Percentiles rank a stretch among this genome's conserved stretches.
phyloP scores from a whole-genome alignment of 441 rosid species.

The Jatropha podagrica region DNA sequence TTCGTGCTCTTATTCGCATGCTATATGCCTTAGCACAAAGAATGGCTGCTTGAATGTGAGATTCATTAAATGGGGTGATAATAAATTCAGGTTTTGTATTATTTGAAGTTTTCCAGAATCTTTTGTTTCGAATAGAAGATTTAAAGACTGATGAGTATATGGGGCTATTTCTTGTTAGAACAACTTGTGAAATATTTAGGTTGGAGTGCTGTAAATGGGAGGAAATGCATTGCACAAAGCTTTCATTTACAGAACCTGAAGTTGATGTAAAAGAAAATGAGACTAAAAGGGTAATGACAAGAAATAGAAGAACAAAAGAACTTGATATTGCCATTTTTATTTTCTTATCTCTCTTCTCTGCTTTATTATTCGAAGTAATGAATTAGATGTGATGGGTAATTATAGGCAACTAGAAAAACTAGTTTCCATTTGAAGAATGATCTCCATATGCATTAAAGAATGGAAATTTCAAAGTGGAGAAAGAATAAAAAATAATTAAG shows the following conservation, averaged over 20 bases:
- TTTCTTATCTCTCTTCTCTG: background rate
- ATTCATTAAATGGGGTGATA: conserved; percentile 44
- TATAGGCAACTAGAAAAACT: background rate
- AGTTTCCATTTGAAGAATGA: background rate
- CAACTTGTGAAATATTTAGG: background rate
- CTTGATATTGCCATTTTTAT: background rate
- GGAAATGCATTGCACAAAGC: conserved; percentile 27
- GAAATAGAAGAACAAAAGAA: background rate
- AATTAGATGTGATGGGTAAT: background rate
- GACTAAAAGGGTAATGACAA: background rate
- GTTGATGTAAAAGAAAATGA: background rate
- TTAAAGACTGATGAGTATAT: conserved; percentile 6
- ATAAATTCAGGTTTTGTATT: conserved; percentile 36
- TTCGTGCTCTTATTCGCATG: conserved; percentile 47
- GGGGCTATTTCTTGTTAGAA: background rate
- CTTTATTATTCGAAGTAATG: background rate
- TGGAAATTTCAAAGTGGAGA: background rate
- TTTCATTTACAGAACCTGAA: conserved; percentile 11
- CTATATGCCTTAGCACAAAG: conserved; percentile 37
- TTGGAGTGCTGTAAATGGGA: conserved; percentile 17
- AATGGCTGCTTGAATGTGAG: conserved; percentile 48
- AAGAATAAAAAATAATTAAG: background rate
- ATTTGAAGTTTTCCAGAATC: conserved; percentile 2
- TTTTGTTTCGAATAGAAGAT: conserved; percentile 15
- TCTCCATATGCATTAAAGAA: background rate